Evolutionary conservation across 225 moss, liverwort and hornwort genomes (phyloP).

Genomic region (Physcomitrellopsis africana): DNA sequence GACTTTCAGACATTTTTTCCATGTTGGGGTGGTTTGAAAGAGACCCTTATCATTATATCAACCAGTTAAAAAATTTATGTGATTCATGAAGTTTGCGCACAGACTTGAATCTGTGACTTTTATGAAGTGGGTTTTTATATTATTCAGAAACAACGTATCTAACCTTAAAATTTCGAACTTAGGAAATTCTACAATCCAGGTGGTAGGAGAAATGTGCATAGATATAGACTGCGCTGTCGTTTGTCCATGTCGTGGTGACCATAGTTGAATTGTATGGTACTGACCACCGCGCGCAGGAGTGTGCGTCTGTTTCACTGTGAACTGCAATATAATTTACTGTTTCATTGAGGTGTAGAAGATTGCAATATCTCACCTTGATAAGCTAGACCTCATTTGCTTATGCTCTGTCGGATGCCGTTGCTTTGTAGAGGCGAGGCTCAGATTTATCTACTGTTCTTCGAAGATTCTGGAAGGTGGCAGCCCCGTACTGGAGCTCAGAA

Average conservation of each 20-base stretch:
- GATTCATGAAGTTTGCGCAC: background rate
- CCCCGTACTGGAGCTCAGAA: conserved; percentile 94
- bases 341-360: conserved; percentile 18
- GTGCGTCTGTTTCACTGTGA: conserved; percentile 11
- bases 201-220: background rate
- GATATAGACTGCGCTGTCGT: conserved; percentile 21
- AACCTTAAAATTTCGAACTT: background rate
- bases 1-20: background rate
- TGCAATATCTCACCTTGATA: conserved; percentile 27
- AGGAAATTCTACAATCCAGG: background rate
- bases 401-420: conserved; percentile 17
- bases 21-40: conserved; percentile 9
- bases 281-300: conserved; percentile 12
- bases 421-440: conserved; percentile 68
- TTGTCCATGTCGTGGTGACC: conserved; percentile 11
- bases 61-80: conserved; percentile 10
- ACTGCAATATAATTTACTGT: conserved; percentile 21
- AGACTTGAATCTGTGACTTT: conserved; percentile 6
- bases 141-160: background rate
- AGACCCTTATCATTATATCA: background rate
- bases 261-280: conserved; percentile 11
- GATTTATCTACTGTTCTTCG: conserved; percentile 72
- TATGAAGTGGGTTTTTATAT: background rate
- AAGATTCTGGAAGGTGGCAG: conserved; percentile 87
- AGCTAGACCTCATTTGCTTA: conserved; percentile 20